These are phyloP conservation scores for Ajuga chamaepitys DNA, from an alignment of 257 asterid species.

Conservation along the genomic window DNA sequence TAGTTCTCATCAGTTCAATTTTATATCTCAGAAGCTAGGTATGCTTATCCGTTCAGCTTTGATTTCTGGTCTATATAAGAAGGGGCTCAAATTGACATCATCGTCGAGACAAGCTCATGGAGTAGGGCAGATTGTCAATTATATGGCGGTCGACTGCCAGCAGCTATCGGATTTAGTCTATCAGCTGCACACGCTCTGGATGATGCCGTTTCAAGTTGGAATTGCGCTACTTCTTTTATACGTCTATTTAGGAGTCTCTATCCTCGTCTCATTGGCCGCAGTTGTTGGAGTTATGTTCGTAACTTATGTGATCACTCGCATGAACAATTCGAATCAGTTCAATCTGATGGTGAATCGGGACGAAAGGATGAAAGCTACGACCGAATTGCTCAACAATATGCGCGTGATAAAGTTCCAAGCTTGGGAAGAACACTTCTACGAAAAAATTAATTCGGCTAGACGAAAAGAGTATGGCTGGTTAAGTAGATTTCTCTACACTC, in stretches of 20 bases:
- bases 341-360: constrained; percentile 51
- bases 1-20: constrained; percentile 58
- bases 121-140: constrained; percentile 68
- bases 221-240: constrained; percentile 46
- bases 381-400: constrained; percentile 53
- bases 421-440: constrained; percentile 64
- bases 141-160: constrained; percentile 72
- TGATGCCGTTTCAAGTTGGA: constrained; percentile 56
- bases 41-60: constrained; percentile 55
- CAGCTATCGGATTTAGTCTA: constrained; percentile 52
- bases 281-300: constrained; percentile 20
- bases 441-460: constrained; percentile 36
- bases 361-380: constrained; percentile 56
- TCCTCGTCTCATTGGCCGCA: constrained; percentile 31
- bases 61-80: constrained; percentile 43
- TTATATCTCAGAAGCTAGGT: constrained; percentile 49
- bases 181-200: constrained; percentile 54
- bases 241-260: constrained; percentile 38
- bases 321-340: constrained; percentile 36
- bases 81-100: constrained; percentile 49
- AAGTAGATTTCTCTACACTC: constrained; percentile 33
- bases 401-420: constrained; percentile 73
- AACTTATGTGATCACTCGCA: constrained; percentile 20
- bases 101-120: constrained; percentile 70
- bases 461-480: constrained; percentile 49